Conservation (phyloP, 441 rosid species). For the Oxalis stricta region DNA sequence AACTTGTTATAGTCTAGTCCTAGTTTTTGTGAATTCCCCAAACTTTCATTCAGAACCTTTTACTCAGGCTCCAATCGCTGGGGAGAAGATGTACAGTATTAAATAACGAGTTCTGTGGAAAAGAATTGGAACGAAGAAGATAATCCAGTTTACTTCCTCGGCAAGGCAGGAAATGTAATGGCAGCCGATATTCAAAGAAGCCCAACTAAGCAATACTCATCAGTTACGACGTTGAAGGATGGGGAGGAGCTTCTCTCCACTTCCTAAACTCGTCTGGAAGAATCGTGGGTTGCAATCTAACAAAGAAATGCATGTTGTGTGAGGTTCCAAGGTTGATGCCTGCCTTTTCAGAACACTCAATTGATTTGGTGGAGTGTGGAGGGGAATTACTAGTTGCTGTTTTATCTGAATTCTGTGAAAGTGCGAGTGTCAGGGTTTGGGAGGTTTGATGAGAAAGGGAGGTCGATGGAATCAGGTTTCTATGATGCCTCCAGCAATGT, state of each 20-base stretch:
- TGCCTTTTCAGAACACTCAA: conserved; percentile 51
- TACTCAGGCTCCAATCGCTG: conserved; percentile 37
- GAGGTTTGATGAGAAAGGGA: conserved; percentile 32
- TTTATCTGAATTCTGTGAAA: conserved; percentile 66
- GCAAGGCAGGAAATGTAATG: conserved; percentile 64
- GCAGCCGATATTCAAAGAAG: conserved; percentile 63
- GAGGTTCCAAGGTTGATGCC: conserved; percentile 74
- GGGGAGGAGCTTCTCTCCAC: conserved; percentile 37
- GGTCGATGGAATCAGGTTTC: conserved; percentile 54
- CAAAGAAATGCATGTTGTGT: conserved; percentile 27
- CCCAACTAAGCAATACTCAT: conserved; percentile 79
- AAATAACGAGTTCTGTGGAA: conserved; percentile 21
- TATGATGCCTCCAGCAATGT: conserved; percentile 76
- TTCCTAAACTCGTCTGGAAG: conserved; percentile 66
- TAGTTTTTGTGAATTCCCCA: conserved; percentile 49
- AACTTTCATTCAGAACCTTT: conserved; percentile 33
- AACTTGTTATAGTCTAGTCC: conserved; percentile 39
- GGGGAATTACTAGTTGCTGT: conserved; percentile 60
- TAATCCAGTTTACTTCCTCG: conserved; percentile 60
- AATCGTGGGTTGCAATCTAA: conserved; percentile 52
- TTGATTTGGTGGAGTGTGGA: conserved; percentile 61
- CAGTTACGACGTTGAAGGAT: conserved; percentile 38
- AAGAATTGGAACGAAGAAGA: conserved; percentile 16
- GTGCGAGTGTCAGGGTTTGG: conserved; percentile 70
- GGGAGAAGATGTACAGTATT: conserved; percentile 34